Base-by-base conservation (phyloP, 2,329 filamentous ascomycete genomes). In the Dactylonectria macrodidyma region DNA sequence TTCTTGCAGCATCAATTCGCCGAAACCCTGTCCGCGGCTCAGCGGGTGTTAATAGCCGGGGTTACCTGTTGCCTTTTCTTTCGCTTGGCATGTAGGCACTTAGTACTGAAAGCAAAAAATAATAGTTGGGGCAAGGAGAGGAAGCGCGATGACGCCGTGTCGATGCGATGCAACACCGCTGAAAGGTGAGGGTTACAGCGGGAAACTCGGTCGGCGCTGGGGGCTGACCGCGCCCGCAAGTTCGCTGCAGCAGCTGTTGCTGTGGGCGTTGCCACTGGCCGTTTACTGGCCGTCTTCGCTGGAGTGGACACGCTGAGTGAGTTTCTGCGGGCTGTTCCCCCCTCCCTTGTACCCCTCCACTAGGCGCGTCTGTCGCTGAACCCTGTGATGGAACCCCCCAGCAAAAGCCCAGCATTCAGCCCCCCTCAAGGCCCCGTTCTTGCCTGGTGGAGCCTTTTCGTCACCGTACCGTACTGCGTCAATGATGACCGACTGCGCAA, bases 101-200 rank as follows among this genome's bases (percentile, higher is more conserved):
- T 47, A 24, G 47, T 51, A 26, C 33, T 33, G 46, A 59, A 16
- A 36, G 22, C 33, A 24, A 22, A 44, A 26, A 14, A 24, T 12
- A 41, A 33, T 33, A 50, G 44, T 10, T 19, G 19, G 19, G 50
- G n/a, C 41, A 26, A 12, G 50, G 34, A 30, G 16, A n/a, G 11
- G 14, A 55, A 46, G 54, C 26, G 19, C 50, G 24, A 56, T 52
- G 54, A 52, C 63, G 59, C 44, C 36, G 51, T 61, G 26, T 26
- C 51, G 52, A 52, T 66, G 30, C 51, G 12, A 65, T 44, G 59
- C 59, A 10, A n/a, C 6, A 44, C 41, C n/a, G 41, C 14, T 44
- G 41, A 7, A 30, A 44, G 41, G 41, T 44, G 41, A 44, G 41
- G 41, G 41, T 44, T 44, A 44, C 41, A 44, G 41, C 41, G 41